A percentile compares a stretch with the other conserved stretches of the same genome.
Evolutionary conservation across 1,284 basidiomycete genomes (phyloP).

Genomic region (Kwoniella shivajii): DNA sequence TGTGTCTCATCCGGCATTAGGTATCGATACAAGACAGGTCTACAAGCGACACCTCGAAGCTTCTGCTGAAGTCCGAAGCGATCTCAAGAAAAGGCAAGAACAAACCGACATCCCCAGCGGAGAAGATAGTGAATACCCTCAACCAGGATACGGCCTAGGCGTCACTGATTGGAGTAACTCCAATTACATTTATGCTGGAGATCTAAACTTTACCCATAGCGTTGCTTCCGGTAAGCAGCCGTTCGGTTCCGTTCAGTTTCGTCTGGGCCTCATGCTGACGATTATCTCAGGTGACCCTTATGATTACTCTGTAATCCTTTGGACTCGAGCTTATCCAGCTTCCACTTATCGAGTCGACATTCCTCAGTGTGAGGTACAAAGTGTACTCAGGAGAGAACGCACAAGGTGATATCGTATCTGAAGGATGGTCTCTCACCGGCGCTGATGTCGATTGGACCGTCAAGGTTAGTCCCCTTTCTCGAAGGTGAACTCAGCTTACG

Average conservation of each 20-base stretch:
- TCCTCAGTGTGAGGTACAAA: conserved; percentile 63
- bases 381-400: conserved; percentile 38
- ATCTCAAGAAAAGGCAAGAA: conserved; percentile 12
- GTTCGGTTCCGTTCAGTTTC: no score
- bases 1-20: conserved; percentile 22
- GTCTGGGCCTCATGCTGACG: no score
- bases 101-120: conserved; percentile 19
- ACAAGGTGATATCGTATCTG: conserved; percentile 19
- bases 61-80: conserved; percentile 12
- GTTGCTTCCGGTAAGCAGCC: conserved; percentile 29
- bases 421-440: conserved; percentile 8
- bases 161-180: conserved; percentile 23
- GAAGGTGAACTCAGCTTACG: no score
- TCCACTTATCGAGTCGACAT: conserved; percentile 59
- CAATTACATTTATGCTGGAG: conserved; percentile 32
- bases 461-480: no score
- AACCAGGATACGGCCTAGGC: conserved; percentile 22
- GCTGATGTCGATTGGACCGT: conserved; percentile 19
- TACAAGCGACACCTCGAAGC: conserved; percentile 23
- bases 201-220: conserved; percentile 23
- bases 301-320: conserved; percentile 50
- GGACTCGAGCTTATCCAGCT: conserved; percentile 24
- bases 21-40: conserved; percentile 22
- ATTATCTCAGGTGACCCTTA: no score
- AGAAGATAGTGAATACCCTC: conserved; percentile 18